Evolutionary conservation across 805 yeast species (phyloP).

Genomic region (Candida germanica): DNA sequence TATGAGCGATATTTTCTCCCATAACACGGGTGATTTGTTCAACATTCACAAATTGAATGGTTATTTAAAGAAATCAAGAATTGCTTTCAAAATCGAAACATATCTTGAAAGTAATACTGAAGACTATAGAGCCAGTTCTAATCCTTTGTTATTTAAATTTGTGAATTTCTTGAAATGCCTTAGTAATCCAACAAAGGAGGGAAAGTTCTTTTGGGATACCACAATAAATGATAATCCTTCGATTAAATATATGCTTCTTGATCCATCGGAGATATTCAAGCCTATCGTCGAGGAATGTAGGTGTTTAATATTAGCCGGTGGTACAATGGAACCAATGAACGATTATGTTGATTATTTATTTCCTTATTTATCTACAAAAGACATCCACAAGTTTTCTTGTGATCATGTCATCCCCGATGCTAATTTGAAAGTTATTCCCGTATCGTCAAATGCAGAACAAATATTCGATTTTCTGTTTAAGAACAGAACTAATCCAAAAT

Average conservation of each 20-base stretch:
- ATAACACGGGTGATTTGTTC: constrained; percentile 64
- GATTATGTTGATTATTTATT: constrained; percentile 68
- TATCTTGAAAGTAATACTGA: constrained; percentile 44
- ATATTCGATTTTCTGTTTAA: constrained; percentile 68
- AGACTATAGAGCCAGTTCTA: constrained; percentile 20
- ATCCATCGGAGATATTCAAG: constrained; percentile 69
- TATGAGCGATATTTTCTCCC: constrained; percentile 50
- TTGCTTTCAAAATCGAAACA: constrained; percentile 79
- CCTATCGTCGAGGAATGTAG: constrained; percentile 61
- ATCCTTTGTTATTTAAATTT: constrained; percentile 64
- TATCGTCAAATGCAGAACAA: constrained; percentile 23
- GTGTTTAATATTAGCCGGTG: constrained; percentile 84
- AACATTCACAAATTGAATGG: constrained; percentile 65
- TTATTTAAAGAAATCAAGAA: constrained; percentile 64
- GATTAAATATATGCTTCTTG: constrained; percentile 70
- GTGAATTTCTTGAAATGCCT: constrained; percentile 61
- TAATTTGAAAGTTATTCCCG: constrained; percentile 60
- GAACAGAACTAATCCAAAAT: constrained; percentile 45
- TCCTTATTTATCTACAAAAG: constrained; percentile 43
- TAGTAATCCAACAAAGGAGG: constrained; percentile 75
- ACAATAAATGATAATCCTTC: constrained; percentile 22
- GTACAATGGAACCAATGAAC: constrained; percentile 88
- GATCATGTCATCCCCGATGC: constrained; percentile 78
- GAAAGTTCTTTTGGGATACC: constrained; percentile 67
- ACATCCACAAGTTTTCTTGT: constrained; percentile 61